These are phyloP conservation scores for Candida berthetii DNA, from an alignment of 805 yeast species.

Conservation along the genomic window DNA sequence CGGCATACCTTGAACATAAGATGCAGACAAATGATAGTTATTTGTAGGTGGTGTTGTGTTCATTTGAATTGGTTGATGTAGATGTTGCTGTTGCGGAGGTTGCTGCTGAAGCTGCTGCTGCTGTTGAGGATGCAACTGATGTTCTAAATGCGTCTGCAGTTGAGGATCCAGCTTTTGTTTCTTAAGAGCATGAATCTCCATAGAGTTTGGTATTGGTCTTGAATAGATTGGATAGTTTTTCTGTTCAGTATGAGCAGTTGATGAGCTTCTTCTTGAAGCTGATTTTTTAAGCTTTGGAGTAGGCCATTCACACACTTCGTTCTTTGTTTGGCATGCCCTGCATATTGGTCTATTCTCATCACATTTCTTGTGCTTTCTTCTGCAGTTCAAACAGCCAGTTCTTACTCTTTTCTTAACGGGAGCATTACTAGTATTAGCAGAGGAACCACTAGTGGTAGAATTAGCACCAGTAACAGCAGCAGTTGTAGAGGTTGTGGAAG, in stretches of 20 bases:
- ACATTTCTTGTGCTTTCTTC: conserved; percentile 60
- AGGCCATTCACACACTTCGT: conserved; percentile 17
- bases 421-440: background rate
- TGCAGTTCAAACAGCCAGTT: conserved; percentile 55
- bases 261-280: background rate
- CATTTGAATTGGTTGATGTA: background rate
- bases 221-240: background rate
- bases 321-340: conserved; percentile 32
- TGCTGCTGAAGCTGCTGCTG: background rate
- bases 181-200: background rate
- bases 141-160: too few relatives aligned
- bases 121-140: background rate
- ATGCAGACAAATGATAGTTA: background rate
- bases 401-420: conserved; percentile 29
- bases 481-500: background rate
- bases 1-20: background rate
- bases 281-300: conserved; percentile 3
- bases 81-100: background rate
- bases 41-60: background rate
- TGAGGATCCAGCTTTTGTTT: background rate
- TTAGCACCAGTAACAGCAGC: background rate
- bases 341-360: conserved; percentile 42
- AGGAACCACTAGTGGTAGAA: too few relatives aligned
- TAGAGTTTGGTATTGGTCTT: conserved; percentile 1
- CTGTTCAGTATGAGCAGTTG: background rate